Conservation (phyloP, 257 asterid genomes). For the Fraxinus excelsior region DNA sequence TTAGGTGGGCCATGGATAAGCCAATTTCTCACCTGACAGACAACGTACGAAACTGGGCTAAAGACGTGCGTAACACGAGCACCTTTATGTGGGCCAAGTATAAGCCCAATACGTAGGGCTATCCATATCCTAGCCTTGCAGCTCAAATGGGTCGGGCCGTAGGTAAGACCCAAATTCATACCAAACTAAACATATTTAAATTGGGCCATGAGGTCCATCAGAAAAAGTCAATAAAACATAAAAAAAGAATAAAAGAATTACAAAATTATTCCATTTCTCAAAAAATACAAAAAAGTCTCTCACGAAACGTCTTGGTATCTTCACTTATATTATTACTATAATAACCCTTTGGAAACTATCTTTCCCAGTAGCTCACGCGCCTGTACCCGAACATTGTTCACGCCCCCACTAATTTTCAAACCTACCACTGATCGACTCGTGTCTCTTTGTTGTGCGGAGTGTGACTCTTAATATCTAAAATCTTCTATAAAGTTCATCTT, state of each 20-base stretch:
- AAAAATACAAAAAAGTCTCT: neutral
- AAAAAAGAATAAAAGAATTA: neutral
- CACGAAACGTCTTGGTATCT: constrained; percentile 34
- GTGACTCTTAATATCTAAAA: neutral
- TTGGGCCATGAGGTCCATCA: too few relatives aligned
- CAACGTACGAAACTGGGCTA: neutral
- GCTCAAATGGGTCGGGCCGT: neutral
- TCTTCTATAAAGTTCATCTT: neutral
- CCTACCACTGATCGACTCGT: constrained; percentile 23
- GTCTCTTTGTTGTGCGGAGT: neutral
- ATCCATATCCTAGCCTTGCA: neutral
- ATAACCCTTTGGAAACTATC: neutral
- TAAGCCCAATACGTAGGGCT: too few relatives aligned
- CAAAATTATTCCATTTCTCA: neutral
- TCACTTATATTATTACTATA: neutral
- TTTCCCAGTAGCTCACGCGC: neutral
- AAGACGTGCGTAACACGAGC: too few relatives aligned
- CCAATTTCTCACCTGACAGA: neutral
- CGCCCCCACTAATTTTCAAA: neutral
- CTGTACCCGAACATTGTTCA: neutral
- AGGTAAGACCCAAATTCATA: neutral
- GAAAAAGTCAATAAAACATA: neutral
- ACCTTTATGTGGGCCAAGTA: too few relatives aligned
- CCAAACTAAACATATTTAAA: too few relatives aligned
- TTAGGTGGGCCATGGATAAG: too few relatives aligned